These are phyloP conservation scores for Hippophae gyantsensis DNA, from an alignment of 306 rosid genomes.

Conservation along the genomic window DNA sequence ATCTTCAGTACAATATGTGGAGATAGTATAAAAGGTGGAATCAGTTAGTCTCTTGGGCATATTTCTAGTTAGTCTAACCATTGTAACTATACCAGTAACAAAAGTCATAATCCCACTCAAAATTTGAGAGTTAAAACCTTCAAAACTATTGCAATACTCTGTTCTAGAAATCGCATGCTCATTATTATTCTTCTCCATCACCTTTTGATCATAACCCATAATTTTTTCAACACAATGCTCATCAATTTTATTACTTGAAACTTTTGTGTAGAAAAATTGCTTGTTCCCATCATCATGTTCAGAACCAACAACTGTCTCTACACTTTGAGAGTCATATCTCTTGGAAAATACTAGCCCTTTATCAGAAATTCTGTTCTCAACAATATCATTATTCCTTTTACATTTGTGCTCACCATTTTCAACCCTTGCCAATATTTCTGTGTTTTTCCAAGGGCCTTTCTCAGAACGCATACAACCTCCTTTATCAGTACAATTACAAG, in stretches of 20 bases:
- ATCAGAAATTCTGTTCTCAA: constrained; percentile 38
- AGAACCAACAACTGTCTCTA: too few relatives aligned
- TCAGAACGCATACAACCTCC: constrained; percentile 92
- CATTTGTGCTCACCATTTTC: constrained; percentile 68
- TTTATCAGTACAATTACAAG: constrained; percentile 66
- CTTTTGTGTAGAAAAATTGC: too few relatives aligned
- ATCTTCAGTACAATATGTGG: constrained; percentile 23
- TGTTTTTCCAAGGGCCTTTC: constrained; percentile 89
- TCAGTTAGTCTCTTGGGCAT: constrained; percentile 74
- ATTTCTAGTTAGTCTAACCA: constrained; percentile 61
- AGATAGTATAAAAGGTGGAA: constrained; percentile 56
- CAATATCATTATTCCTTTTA: constrained; percentile 20
- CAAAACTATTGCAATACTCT: too few relatives aligned
- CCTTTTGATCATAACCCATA: too few relatives aligned
- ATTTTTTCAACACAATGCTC: too few relatives aligned
- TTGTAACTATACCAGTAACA: constrained; percentile 63
- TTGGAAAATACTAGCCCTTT: constrained; percentile 17
- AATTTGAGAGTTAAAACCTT: constrained; percentile 35
- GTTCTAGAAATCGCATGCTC: too few relatives aligned
- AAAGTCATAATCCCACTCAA: constrained; percentile 60
- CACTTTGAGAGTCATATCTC: too few relatives aligned
- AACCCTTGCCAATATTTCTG: constrained; percentile 57
- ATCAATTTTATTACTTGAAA: too few relatives aligned
- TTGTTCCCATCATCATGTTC: too few relatives aligned
- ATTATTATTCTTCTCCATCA: too few relatives aligned